Evolutionary conservation across 164 flowering plant species (phyloP).

Genomic region (Tetrastigma voinierianum): DNA sequence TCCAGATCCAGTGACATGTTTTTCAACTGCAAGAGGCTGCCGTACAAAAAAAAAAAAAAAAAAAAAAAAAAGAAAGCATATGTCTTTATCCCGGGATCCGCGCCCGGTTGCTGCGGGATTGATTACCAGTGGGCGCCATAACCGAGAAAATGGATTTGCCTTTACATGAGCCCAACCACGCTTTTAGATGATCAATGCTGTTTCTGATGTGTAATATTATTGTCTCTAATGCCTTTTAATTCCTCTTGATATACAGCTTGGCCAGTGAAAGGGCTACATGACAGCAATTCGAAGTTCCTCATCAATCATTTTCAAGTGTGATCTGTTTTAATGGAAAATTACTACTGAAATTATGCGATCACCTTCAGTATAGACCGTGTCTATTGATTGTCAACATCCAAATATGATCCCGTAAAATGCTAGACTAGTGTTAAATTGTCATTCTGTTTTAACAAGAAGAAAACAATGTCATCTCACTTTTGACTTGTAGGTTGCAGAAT

Average conservation of each 20-base stretch:
- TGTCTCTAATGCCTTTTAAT: background rate
- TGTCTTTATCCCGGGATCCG: too few relatives aligned
- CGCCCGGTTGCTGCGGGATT: conserved; percentile 88
- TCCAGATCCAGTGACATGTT: conserved; percentile 98
- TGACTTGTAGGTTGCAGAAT: too few relatives aligned
- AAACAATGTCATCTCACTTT: too few relatives aligned
- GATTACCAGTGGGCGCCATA: conserved; percentile 98
- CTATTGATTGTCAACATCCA: background rate
- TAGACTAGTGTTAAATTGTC: too few relatives aligned
- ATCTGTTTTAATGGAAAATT: background rate
- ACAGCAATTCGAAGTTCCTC: background rate
- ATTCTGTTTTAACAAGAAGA: too few relatives aligned
- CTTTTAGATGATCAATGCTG: conserved; percentile 61
- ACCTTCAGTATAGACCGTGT: background rate
- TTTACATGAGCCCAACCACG: conserved; percentile 78
- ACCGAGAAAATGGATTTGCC: conserved; percentile 84
- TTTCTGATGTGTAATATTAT: conserved; percentile 78
- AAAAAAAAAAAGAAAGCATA: too few relatives aligned
- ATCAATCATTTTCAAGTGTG: background rate
- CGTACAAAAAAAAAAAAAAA: too few relatives aligned
- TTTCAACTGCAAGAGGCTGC: conserved; percentile 76
- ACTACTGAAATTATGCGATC: background rate
- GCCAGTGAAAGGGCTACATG: too few relatives aligned
- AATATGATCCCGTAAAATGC: background rate
- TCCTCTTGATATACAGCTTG: background rate